Percentiles rank a stretch among this genome's conserved stretches.
phyloP scores from a whole-genome alignment of 176 grass and related monocot genomes.

The barley (Hordeum vulgare) region MorexV3_pseudomolecules_assembly NC_058519.1:544847581-544848080 shows the following conservation, averaged over 20 bases:
- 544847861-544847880: constrained; percentile 27
- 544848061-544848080: neutral
- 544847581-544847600: too few species aligned
- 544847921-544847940: constrained; percentile 45
- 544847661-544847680: too few species aligned
- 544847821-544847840: neutral
- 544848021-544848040: constrained; percentile 53
- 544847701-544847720: too few species aligned
- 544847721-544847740: constrained; percentile 7
- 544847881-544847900: constrained; percentile 42
- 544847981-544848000: neutral
- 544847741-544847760: neutral
- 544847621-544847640: too few species aligned
- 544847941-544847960: constrained; percentile 43
- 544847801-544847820: constrained; percentile 38
- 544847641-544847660: too few species aligned
- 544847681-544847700: too few species aligned
- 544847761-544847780: constrained; percentile 92
- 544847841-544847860: neutral
- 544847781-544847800: constrained; percentile 84
- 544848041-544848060: constrained; percentile 14
- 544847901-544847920: constrained; percentile 72
- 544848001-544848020: constrained; percentile 33
- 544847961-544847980: constrained; percentile 20
- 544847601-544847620: too few species aligned